Percentiles rank a stretch among this genome's conserved stretches.
These are phyloP conservation scores for Hypholoma sublateritium DNA, from an alignment of 768 basidiomycete species.

Conservation along the genomic window DNA sequence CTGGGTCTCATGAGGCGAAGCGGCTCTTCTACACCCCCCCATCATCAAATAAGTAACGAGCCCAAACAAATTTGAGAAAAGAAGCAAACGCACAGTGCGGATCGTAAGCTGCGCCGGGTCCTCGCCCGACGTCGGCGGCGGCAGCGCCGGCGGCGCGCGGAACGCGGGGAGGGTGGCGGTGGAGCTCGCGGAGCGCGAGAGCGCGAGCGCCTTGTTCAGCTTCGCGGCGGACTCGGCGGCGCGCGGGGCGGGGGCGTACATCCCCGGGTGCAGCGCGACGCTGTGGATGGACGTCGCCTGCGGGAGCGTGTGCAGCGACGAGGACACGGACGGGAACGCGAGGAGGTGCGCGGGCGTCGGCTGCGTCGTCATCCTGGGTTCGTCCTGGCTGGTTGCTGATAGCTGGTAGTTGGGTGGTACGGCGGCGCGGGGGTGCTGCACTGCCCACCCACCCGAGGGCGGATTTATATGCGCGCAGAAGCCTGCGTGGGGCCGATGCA, in stretches of 20 bases:
- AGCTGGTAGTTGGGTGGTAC: conserved; percentile 17
- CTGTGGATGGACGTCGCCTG: conserved; percentile 70
- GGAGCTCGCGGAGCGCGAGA: conserved; percentile 39
- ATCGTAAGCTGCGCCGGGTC: background rate
- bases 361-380: conserved; percentile 25
- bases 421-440: no score
- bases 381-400: conserved; percentile 6
- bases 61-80: no score
- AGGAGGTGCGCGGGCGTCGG: conserved; percentile 55
- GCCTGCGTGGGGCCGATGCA: no score
- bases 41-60: no score
- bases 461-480: no score
- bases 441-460: no score
- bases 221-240: conserved; percentile 9
- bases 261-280: conserved; percentile 65
- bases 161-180: background rate
- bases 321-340: conserved; percentile 73
- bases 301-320: conserved; percentile 65
- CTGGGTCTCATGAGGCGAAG: background rate
- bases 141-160: background rate
- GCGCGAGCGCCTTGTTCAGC: background rate
- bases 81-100: background rate
- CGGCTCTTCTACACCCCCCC: no score
- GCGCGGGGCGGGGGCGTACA: conserved; percentile 64
- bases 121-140: background rate